phyloP scores from a whole-genome alignment of 495 filamentous ascomycete genomes.

The Penicillium atrosanguineum region DNA sequence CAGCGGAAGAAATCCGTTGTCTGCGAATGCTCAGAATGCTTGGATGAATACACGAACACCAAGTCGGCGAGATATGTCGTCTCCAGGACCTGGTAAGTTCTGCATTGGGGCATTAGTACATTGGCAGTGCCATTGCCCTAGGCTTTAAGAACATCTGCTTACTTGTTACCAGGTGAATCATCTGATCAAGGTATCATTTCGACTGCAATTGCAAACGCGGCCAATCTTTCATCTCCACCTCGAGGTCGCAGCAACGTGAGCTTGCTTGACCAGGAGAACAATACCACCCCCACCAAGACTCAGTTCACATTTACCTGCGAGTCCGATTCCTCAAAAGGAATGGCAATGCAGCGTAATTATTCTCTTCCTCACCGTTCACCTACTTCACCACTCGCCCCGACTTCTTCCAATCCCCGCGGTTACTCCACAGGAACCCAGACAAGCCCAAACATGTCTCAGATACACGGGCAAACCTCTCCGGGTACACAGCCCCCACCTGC shows the following conservation, averaged over 20 bases:
- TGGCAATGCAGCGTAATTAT: conserved; percentile 49
- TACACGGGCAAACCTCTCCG: conserved; percentile 27
- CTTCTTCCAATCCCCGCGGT: conserved; percentile 33
- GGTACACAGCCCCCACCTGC: conserved; percentile 35
- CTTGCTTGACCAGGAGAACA: conserved; percentile 66
- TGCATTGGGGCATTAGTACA: neutral
- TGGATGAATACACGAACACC: conserved; percentile 35
- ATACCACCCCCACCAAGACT: conserved; percentile 61
- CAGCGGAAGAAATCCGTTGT: conserved; percentile 65
- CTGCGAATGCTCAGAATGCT: conserved; percentile 36
- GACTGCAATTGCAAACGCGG: conserved; percentile 84
- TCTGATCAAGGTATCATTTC: conserved; percentile 78
- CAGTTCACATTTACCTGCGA: conserved; percentile 94
- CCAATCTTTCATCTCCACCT: conserved; percentile 60
- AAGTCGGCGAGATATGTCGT: conserved; percentile 43
- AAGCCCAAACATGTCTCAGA: conserved; percentile 49
- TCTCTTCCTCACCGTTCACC: conserved; percentile 34
- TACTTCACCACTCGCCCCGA: conserved; percentile 26
- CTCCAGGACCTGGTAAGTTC: conserved; percentile 37
- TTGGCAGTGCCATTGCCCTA: neutral
- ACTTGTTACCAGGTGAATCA: conserved; percentile 31
- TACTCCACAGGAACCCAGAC: conserved; percentile 61
- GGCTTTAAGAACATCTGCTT: neutral
- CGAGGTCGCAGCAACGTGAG: conserved; percentile 71
- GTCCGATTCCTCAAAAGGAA: conserved; percentile 65